These are phyloP conservation scores for Tetradesmus obliquus DNA, from an alignment of 139 green algal species.

Conservation along the genomic window DNA sequence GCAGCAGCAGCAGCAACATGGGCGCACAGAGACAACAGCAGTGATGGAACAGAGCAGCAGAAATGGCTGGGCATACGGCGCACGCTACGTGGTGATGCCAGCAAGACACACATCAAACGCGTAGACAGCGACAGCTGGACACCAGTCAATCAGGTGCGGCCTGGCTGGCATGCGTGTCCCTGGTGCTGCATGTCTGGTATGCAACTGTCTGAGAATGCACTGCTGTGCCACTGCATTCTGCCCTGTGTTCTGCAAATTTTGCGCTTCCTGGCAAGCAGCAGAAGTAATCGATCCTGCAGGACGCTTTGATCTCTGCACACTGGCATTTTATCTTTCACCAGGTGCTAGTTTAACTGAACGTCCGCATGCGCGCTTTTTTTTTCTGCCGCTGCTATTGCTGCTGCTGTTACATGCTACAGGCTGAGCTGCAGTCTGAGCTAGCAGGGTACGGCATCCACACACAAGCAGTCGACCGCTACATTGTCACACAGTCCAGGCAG, in stretches of 20 bases:
- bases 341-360: neutral
- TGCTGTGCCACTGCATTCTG: neutral
- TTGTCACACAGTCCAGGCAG: neutral
- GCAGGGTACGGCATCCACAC: constrained; percentile 59
- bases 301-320: no score
- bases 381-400: neutral
- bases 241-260: no score
- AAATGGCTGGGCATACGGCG: neutral
- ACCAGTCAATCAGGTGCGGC: neutral
- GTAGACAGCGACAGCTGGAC: constrained; percentile 22
- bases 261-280: no score
- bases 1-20: neutral
- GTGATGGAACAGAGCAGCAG: neutral
- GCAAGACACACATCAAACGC: constrained; percentile 1
- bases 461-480: constrained; percentile 57
- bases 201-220: neutral
- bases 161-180: neutral
- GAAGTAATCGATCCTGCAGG: no score
- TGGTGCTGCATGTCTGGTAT: neutral
- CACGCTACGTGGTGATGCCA: constrained; percentile 9
- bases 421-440: constrained; percentile 58
- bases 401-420: neutral
- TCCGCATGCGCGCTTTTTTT: neutral
- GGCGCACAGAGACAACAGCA: neutral
- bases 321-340: no score